These are phyloP conservation scores for Cladosporium phlei DNA, from an alignment of 2,329 filamentous ascomycete species.

Conservation along the genomic window DNA sequence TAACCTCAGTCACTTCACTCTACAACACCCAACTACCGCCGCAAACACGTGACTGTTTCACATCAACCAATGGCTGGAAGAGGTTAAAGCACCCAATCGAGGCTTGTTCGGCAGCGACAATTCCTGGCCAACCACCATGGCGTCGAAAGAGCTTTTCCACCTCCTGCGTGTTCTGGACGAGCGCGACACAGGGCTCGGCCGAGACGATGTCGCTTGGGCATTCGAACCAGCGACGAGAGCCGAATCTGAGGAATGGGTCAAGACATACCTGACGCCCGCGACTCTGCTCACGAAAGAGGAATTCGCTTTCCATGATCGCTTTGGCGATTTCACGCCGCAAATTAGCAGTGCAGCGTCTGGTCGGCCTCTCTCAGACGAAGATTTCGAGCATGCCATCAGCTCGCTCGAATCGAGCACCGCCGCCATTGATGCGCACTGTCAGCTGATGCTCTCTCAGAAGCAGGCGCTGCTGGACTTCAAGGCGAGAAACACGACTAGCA, in stretches of 20 bases:
- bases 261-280: constrained; percentile 42
- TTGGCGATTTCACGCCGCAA: constrained; percentile 12
- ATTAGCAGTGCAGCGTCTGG: constrained; percentile 8
- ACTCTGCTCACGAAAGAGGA: constrained; percentile 48
- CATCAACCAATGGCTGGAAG: too few species aligned
- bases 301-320: constrained; percentile 19
- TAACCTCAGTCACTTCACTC: too few species aligned
- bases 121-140: too few species aligned
- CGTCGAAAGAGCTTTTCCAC: constrained; percentile 31
- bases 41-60: too few species aligned
- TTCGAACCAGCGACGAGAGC: constrained; percentile 42
- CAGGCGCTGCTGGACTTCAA: constrained; percentile 55
- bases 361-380: constrained; percentile 53
- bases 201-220: constrained; percentile 45
- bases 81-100: too few species aligned
- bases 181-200: constrained; percentile 39
- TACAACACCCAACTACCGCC: too few species aligned
- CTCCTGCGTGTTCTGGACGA: constrained; percentile 43
- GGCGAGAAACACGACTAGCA: constrained; percentile 33
- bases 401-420: constrained; percentile 62
- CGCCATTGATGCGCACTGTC: constrained; percentile 60
- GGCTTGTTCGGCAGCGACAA: too few species aligned
- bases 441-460: constrained; percentile 57
- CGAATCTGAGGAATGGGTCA: constrained; percentile 41
- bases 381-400: constrained; percentile 57